Conservation (phyloP, 2,329 filamentous ascomycete species). For the Monosporascus cannonballus region DNA sequence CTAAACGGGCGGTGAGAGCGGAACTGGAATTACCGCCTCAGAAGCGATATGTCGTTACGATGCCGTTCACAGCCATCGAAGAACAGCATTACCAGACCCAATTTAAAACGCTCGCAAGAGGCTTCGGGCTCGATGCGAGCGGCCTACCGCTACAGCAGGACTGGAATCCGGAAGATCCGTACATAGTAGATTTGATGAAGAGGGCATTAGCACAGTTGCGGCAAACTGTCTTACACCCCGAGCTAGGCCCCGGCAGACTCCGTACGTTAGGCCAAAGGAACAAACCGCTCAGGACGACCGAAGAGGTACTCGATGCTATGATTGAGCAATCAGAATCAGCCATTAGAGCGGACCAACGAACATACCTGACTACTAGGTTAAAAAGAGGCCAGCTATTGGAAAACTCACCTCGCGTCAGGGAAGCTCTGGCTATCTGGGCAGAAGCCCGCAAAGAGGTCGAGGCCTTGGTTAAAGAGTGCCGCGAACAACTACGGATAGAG, state of each 20-base stretch:
- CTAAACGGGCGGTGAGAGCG: slow-evolving; percentile 70
- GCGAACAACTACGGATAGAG: slow-evolving; percentile 53
- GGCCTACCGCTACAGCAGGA: slow-evolving; percentile 56
- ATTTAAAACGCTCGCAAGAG: slow-evolving; percentile 68
- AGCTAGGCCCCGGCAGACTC: slow-evolving; percentile 64
- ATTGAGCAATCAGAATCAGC: slow-evolving; percentile 72
- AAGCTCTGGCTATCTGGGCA: slow-evolving; percentile 67
- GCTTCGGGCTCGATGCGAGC: slow-evolving; percentile 56
- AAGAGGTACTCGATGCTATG: slow-evolving; percentile 86
- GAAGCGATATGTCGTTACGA: slow-evolving; percentile 78
- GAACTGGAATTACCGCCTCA: slow-evolving; percentile 78
- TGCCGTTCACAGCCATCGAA: slow-evolving; percentile 86
- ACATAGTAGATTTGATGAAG: slow-evolving; percentile 65
- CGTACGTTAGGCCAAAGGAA: slow-evolving; percentile 56
- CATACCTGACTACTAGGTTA: slow-evolving; percentile 57
- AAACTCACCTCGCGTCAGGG: slow-evolving; percentile 60
- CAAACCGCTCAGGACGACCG: slow-evolving; percentile 70
- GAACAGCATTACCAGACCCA: slow-evolving; percentile 80
- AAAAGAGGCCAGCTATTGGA: slow-evolving; percentile 73
- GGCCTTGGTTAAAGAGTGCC: slow-evolving; percentile 55
- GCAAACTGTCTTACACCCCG: slow-evolving; percentile 80
- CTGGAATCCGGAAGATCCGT: slow-evolving; percentile 58
- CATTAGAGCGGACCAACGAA: slow-evolving; percentile 64
- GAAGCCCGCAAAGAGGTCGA: slow-evolving; percentile 44
- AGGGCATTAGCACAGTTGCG: slow-evolving; percentile 71